These are phyloP conservation scores for Clonostachys rosea DNA, from an alignment of 2,329 filamentous ascomycete species.

Conservation along the genomic window DNA sequence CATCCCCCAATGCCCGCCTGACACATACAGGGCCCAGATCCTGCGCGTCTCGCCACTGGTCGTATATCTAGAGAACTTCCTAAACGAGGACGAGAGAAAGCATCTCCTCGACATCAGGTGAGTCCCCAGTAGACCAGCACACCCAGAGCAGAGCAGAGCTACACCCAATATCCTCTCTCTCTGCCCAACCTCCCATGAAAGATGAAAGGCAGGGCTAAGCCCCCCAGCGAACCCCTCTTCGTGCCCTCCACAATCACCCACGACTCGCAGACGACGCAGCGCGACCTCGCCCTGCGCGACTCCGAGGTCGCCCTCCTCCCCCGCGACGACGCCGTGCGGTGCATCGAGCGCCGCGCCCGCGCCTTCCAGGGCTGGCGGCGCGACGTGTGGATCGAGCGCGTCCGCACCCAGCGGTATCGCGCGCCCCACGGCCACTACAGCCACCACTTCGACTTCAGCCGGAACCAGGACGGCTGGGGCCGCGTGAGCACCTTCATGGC, in stretches of 20 bases:
- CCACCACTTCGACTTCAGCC: conserved; percentile 51
- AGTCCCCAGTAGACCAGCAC: conserved; percentile 3
- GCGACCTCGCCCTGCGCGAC: conserved; percentile 39
- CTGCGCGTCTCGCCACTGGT: conserved; percentile 45
- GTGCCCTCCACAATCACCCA: conserved; percentile 44
- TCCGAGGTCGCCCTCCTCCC: conserved; percentile 47
- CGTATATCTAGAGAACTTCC: conserved; percentile 47
- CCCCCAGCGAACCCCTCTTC: conserved; percentile 37
- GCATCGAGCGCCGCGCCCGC: conserved; percentile 40
- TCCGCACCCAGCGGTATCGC: conserved; percentile 45
- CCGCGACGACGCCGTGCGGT: conserved; percentile 35
- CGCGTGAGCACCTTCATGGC: conserved; percentile 50
- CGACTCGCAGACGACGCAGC: conserved; percentile 34
- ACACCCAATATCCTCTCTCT: background rate
- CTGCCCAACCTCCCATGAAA: too few species aligned
- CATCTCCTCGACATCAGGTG: conserved; percentile 48
- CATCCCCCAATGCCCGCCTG: conserved; percentile 25
- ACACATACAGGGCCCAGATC: conserved; percentile 41
- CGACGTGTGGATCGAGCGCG: conserved; percentile 46
- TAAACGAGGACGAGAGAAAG: conserved; percentile 34
- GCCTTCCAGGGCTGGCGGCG: conserved; percentile 48
- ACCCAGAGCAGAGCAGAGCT: background rate
- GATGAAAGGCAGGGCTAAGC: background rate
- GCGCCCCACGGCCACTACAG: conserved; percentile 39
- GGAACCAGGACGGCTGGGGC: conserved; percentile 31